Evolutionary conservation across 208 protist species (phyloP).

Genomic region (Trichomonas gallinae): DNA sequence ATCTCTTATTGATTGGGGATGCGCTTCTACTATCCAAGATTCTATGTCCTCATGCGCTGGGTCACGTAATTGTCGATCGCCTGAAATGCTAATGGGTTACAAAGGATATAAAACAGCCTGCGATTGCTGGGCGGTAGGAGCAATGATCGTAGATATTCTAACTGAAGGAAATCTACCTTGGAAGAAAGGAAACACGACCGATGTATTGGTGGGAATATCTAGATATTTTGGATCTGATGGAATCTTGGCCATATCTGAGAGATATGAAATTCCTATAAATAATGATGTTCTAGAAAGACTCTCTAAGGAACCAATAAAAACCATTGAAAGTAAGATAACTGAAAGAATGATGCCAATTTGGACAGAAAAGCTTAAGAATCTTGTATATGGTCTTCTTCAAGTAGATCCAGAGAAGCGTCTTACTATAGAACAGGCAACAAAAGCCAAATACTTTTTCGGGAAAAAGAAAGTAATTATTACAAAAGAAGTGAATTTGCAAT

Average conservation of each 20-base stretch:
- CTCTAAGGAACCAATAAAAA: background rate
- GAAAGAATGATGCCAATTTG: background rate
- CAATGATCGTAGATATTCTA: background rate
- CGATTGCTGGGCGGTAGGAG: background rate
- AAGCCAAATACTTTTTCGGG: background rate
- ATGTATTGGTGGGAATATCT: background rate
- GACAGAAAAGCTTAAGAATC: background rate
- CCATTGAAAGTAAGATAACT: background rate
- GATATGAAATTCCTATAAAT: background rate
- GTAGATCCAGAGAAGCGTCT: background rate
- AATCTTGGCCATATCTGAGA: background rate
- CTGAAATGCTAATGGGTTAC: background rate
- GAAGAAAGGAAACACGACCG: background rate
- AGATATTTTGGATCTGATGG: background rate
- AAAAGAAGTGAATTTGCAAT: background rate
- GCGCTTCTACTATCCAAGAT: background rate
- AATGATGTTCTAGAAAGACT: background rate
- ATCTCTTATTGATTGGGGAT: background rate
- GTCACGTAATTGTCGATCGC: background rate
- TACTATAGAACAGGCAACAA: background rate
- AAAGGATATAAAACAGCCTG: background rate
- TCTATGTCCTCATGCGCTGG: background rate
- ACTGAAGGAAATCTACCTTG: background rate
- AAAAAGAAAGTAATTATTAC: background rate
- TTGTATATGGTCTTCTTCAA: background rate